Evolutionary conservation across 495 filamentous ascomycete species (phyloP), one percentile per base, ranked within the genome.

Genomic region (Pseudoneurospora amorphoporcata): DNA sequence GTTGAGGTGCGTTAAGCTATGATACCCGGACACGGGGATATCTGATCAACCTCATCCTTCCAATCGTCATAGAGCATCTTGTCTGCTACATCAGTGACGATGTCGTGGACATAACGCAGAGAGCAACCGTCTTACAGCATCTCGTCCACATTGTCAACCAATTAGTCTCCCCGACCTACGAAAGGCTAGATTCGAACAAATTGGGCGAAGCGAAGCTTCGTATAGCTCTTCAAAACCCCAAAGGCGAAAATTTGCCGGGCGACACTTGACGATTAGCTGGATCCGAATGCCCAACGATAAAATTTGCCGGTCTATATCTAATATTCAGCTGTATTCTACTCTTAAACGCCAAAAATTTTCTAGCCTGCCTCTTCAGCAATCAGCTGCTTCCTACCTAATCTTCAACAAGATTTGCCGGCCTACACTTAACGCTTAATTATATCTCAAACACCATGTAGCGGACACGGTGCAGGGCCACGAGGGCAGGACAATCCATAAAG

Each of bases 31-130:
- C 84, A 97, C 88, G 70, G 43, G 39, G 3, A 8, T 9, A 97
- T 90, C 73, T 86, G 84, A 16, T 83, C 82, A 69, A 97, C 84
- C 2, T 92, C 88, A 23, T 23, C 23, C 0, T 86, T 81, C 23
- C 23, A 23, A 23, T 93, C 92, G 0, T 81, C 43, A 5, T 90
- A 79, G 0, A 99, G 87, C 86, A 98, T 89, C 83, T 97, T 94
- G 79, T 98, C 95, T 1, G 95, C 95, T 78, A 98, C 95, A 70
- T 98, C 95, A 73, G 98, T 91, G 71, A 98, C 88, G 73, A 94
- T 83, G 73, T 88, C 95, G 84, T 88, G 89, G 69, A 97, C 85
- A 72, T 95, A 92, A 43, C 85, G 85, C 35, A 97, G 83, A 4
- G 90, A 90, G 23, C 16, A 97, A n/a, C 9, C n/a, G 43, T 10